Evolutionary conservation across 1,284 basidiomycete genomes (phyloP).

Genomic region (Ceratobasidium theobromae): DNA sequence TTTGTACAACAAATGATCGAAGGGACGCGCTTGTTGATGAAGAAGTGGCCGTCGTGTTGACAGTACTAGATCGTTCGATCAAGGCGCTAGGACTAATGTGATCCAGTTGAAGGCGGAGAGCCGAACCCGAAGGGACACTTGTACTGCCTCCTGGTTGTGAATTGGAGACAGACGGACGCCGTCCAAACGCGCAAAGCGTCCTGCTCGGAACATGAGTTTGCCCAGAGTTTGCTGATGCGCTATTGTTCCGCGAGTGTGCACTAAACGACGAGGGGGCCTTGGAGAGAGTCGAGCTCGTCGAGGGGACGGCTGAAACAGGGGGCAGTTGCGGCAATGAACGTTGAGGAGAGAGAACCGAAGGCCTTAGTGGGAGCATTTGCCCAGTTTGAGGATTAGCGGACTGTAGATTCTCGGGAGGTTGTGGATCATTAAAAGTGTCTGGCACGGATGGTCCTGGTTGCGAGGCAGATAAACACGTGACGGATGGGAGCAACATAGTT

Average conservation of each 20-base stretch:
- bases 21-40: slow-evolving; percentile 8
- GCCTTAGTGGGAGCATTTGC: neutral
- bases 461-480: slow-evolving; percentile 21
- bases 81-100: neutral
- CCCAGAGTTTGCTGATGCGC: neutral
- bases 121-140: neutral
- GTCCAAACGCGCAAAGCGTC: slow-evolving; percentile 24
- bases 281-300: neutral
- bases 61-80: neutral
- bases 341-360: neutral
- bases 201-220: slow-evolving; percentile 22
- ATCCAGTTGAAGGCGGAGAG: slow-evolving; percentile 1
- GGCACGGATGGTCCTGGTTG: slow-evolving; percentile 7
- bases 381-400: neutral
- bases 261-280: neutral
- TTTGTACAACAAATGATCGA: neutral
- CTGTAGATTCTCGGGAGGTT: neutral
- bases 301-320: neutral
- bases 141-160: neutral
- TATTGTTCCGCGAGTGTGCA: slow-evolving; percentile 10
- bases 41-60: neutral
- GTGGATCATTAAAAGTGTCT: slow-evolving; percentile 3
- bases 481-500: neutral
- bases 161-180: slow-evolving; percentile 14
- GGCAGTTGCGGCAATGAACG: slow-evolving; percentile 1